Conservation (phyloP, 2,329 filamentous ascomycete species). For the Xylariaceae sp. region DNA sequence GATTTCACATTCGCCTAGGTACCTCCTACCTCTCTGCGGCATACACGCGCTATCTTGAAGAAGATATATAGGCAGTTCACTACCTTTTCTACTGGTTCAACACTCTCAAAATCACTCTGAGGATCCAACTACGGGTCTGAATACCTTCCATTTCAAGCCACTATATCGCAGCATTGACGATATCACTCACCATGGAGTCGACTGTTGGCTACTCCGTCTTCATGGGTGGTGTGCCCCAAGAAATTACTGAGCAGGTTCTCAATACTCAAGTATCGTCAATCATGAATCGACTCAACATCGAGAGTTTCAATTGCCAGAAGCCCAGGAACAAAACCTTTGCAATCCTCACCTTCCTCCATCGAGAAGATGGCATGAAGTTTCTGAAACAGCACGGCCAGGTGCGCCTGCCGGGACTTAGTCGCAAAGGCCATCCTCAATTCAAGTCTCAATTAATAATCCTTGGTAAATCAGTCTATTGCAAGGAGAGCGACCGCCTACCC, state of each 20-base stretch:
- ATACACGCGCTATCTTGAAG: too few relatives aligned
- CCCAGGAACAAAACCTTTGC: conserved; percentile 32
- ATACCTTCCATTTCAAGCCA: too few relatives aligned
- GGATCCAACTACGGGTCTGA: too few relatives aligned
- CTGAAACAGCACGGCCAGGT: conserved; percentile 27
- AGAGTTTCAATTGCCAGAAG: conserved; percentile 43
- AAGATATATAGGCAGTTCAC: too few relatives aligned
- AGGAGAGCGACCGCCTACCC: conserved; percentile 33
- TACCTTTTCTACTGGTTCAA: too few relatives aligned
- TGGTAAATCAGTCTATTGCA: conserved; percentile 29
- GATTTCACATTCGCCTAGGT: too few relatives aligned
- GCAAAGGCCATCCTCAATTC: conserved; percentile 7
- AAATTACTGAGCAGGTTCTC: conserved; percentile 38
- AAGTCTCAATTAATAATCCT: conserved; percentile 29
- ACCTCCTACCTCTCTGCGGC: too few relatives aligned
- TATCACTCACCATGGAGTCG: conserved; percentile 13
- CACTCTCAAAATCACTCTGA: too few relatives aligned
- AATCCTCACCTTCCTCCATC: conserved; percentile 41
- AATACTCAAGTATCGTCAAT: conserved; percentile 36
- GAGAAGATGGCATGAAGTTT: conserved; percentile 40
- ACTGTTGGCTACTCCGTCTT: conserved; percentile 44
- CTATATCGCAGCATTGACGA: too few relatives aligned
- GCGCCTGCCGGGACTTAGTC: conserved; percentile 2
- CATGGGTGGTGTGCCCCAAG: conserved; percentile 39
- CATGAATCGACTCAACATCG: conserved; percentile 39